Conservation (phyloP, 176 grass and related monocot genomes). For the Saccharum spontaneum region DNA sequence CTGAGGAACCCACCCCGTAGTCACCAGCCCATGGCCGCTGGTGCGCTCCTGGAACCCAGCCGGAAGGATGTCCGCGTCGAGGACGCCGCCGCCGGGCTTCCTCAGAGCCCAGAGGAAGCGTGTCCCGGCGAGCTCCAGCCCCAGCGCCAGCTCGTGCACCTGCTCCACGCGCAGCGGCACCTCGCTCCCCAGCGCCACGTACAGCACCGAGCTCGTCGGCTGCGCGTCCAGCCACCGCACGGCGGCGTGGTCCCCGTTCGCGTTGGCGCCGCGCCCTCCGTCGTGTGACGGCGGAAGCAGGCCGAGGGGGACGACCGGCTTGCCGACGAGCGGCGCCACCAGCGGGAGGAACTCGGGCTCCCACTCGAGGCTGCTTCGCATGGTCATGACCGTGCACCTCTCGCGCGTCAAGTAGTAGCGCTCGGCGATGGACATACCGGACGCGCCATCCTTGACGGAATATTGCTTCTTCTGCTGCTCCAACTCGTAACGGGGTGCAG, state of each 20-base stretch:
- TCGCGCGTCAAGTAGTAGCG: no score
- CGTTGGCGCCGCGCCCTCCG: no score
- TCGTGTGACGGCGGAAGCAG: no score
- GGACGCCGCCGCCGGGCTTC: background rate
- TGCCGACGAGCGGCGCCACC: no score
- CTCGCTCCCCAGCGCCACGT: conserved; percentile 19
- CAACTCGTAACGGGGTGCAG: no score
- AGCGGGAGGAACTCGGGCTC: no score
- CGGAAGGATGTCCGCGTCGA: background rate
- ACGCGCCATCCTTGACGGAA: no score
- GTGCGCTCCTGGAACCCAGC: background rate
- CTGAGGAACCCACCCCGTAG: background rate
- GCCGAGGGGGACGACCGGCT: no score
- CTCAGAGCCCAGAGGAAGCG: background rate
- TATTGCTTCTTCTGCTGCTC: no score
- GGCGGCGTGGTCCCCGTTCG: background rate
- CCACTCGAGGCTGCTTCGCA: no score
- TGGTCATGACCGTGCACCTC: no score
- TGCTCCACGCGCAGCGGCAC: background rate
- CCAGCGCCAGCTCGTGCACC: conserved; percentile 8
- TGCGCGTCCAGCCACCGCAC: conserved; percentile 9
- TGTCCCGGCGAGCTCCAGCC: background rate
- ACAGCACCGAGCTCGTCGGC: background rate
- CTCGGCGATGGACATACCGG: no score
- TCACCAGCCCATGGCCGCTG: background rate